phyloP scores from a whole-genome alignment of 164 flowering plant genomes.

The Warburgia ugandensis region DNA sequence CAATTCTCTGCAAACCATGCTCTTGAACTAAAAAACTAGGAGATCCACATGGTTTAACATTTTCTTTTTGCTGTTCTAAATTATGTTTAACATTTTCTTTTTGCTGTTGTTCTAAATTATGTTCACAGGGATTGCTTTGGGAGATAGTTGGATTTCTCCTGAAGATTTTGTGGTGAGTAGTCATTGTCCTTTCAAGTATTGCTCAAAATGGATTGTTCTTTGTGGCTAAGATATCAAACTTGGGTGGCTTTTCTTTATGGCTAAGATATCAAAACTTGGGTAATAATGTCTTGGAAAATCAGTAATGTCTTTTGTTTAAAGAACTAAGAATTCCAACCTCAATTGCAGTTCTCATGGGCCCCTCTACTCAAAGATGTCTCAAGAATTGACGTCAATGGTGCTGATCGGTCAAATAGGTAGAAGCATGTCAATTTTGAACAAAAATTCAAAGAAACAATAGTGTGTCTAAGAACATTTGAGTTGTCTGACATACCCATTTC shows the following conservation, averaged over 20 bases:
- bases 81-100: not conserved
- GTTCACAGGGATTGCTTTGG: slow-evolving; percentile 65
- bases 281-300: not conserved
- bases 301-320: no score
- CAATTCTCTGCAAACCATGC: no score
- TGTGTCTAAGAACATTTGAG: not conserved
- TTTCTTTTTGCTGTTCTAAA: no score
- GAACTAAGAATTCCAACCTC: not conserved
- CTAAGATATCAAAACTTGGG: not conserved
- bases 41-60: no score
- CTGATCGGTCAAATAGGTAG: slow-evolving; percentile 55
- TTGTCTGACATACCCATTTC: slow-evolving; percentile 8
- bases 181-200: not conserved
- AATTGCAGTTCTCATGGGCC: slow-evolving; percentile 77
- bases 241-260: not conserved
- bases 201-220: not conserved
- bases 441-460: no score
- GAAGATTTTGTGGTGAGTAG: slow-evolving; percentile 82
- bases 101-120: not conserved
- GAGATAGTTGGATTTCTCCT: slow-evolving; percentile 97
- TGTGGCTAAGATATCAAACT: not conserved
- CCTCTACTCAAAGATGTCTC: slow-evolving; percentile 83
- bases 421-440: no score
- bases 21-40: no score
- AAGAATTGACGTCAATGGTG: slow-evolving; percentile 57